A percentile compares a stretch with the other conserved stretches of the same genome.
These are phyloP conservation scores for Alternaria longipes DNA, from an alignment of 2,329 filamentous ascomycete species.

Conservation along the genomic window DNA sequence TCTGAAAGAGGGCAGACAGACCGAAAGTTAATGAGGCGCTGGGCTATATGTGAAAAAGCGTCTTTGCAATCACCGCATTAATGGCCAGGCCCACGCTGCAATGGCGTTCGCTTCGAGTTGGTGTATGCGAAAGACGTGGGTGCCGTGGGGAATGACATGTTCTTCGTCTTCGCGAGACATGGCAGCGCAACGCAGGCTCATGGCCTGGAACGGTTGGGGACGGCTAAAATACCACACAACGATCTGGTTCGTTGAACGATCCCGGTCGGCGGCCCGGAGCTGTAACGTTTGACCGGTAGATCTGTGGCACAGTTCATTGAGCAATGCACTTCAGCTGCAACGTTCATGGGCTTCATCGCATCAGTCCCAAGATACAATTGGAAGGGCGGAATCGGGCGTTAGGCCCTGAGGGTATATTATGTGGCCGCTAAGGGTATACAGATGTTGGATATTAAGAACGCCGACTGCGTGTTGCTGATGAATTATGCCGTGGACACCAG, in stretches of 20 bases:
- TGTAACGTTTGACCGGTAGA: conserved; percentile 19
- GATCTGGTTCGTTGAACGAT: conserved; percentile 11
- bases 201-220: conserved; percentile 2
- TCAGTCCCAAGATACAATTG: conserved; percentile 1
- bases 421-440: conserved; percentile 9
- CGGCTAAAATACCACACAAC: conserved; percentile 15
- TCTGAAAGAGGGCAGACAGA: background rate
- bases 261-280: conserved; percentile 16
- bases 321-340: background rate
- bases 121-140: background rate
- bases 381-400: conserved; percentile 15
- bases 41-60: background rate
- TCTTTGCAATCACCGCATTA: background rate
- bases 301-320: conserved; percentile 13
- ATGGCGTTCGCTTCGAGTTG: background rate
- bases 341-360: background rate
- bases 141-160: background rate
- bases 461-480: background rate
- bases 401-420: conserved; percentile 9
- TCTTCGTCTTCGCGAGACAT: background rate
- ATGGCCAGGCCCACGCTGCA: background rate
- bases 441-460: conserved; percentile 12
- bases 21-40: background rate
- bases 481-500: conserved; percentile 1
- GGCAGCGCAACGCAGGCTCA: background rate